Conservation (phyloP, 2,329 filamentous ascomycete species). For the Aureobasidium lini region DNA sequence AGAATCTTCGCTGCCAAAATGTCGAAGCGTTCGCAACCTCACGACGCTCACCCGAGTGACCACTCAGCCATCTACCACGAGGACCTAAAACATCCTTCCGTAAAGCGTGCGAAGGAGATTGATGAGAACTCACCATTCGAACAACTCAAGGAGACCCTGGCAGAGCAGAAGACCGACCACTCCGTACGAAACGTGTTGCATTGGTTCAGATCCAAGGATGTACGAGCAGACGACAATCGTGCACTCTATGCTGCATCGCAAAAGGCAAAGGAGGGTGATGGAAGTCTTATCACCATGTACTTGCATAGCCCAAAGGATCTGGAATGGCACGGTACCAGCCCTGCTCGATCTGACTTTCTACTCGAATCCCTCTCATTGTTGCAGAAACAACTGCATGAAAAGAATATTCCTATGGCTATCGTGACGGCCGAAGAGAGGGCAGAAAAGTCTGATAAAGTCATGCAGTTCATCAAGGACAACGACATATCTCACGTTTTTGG, state of each 20-base stretch:
- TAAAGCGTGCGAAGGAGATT: slow-evolving; percentile 44
- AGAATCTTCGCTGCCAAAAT: not conserved
- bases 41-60: slow-evolving; percentile 7
- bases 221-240: slow-evolving; percentile 45
- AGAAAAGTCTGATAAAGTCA: slow-evolving; percentile 35
- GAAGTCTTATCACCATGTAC: slow-evolving; percentile 39
- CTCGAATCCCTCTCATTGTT: slow-evolving; percentile 37
- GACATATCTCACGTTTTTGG: slow-evolving; percentile 41
- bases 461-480: slow-evolving; percentile 38
- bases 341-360: slow-evolving; percentile 43
- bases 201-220: slow-evolving; percentile 47
- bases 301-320: slow-evolving; percentile 41
- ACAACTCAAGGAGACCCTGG: slow-evolving; percentile 33
- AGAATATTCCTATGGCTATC: slow-evolving; percentile 43
- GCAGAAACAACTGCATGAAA: slow-evolving; percentile 39
- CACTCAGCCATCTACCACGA: slow-evolving; percentile 7
- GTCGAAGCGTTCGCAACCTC: slow-evolving; percentile 11
- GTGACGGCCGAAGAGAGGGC: slow-evolving; percentile 36
- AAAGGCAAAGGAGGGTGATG: slow-evolving; percentile 37
- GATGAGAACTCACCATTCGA: slow-evolving; percentile 39
- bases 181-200: slow-evolving; percentile 38
- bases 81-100: slow-evolving; percentile 35
- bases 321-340: slow-evolving; percentile 44
- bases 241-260: slow-evolving; percentile 39
- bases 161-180: slow-evolving; percentile 31